Base-by-base conservation (phyloP, 345 rosid species). In the Eucalyptus pauciflora region DNA sequence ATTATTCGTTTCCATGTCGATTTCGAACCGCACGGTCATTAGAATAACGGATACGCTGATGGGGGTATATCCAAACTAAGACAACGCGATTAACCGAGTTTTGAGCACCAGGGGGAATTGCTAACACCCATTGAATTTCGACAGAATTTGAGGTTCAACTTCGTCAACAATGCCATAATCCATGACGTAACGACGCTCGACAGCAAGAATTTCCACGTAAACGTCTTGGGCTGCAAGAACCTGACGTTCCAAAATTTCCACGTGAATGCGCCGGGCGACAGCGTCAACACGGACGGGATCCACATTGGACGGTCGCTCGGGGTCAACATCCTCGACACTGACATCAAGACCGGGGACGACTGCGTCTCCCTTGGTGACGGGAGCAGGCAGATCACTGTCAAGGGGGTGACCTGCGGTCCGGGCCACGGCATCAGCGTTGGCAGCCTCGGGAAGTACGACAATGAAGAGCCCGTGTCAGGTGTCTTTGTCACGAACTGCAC, bases 341-440 rank as follows among this genome's bases (percentile, higher is more conserved):
- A 25, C 80, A 92, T 95, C 64, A 46, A 87, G 86, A 95, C 97
- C 1, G 97, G 97, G 20, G 97, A 95, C 33, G 97, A 95, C 43
- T 94, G 96, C 22, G 83, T 95, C 89, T 94, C 96, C 3, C 16
- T 95, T 2, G 95, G 95, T 3, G 94, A 94, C 13, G 96, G 95
- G n/a, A 90, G 88, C 90, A 64, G 86, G 45, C 64, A 91, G 6
- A 86, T 95, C 22, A 50, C 8, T 3, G 29, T 95, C 4, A 71
- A 85, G 15, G 88, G 80, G 20, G 93, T 95, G 6, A 88, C 43
- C 8, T 95, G 96, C 24, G 96, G 97, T 48, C 97, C 96, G 14
- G 96, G 97, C n/a, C 96, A 95, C 49, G 97, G 96, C 27, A 91
- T 96, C 86, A 94, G 95, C 71, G 43, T 95, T 0, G 97, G 94